Evolutionary conservation across 192 early-diverging fungal species (phyloP), one percentile per base, ranked within the genome.

Genomic region (Mortierella claussenii): DNA sequence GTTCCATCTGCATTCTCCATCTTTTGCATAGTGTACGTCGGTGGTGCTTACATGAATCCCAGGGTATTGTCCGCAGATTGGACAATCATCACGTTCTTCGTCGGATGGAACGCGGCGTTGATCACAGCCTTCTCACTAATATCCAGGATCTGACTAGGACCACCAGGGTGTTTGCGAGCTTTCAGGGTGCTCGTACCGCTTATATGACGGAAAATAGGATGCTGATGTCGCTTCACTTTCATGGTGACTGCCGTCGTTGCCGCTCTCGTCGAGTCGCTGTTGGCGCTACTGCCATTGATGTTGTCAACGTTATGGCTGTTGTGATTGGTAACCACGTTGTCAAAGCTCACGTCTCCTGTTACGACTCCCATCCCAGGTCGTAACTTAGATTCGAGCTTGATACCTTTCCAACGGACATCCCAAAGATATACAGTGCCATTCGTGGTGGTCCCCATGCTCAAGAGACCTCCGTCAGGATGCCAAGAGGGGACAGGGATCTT

Each of bases 381-480:
- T n/a, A 23, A 21, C 3, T 7, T 32, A 12, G 28, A 40, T 3
- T 57, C 24, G 4, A 27, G 13, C 9, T 24, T 18, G 18, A 76
- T 66, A 9, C 46, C 21, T 4, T 21, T 50, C 73, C 73, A 76
- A 1, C 73, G 64, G n/a, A 76, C 58, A 44, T 76, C 73, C 73
- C 73, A 76, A 7, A 76, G 15, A 26, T 62, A 67, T 18, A 67
- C 13, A 3, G 43, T 10, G 2, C 73, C 73, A 0, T 67, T 40
- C 0, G 28, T 40, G 1, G n/a, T 37, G 13, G 58, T 54, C 1
- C 73, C 73, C 6, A 55, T 30, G 3, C 49, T 61, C 2, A 76
- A 40, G 18, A 76, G 52, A 0, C 64, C 73, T 8, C 73, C 73
- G 4, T 76, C 73, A 10, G 64, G 52, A 13, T 76, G 73, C 73